These are phyloP conservation scores for Zanthoxylum bungeanum DNA, from an alignment of 345 rosid species.

Conservation along the genomic window DNA sequence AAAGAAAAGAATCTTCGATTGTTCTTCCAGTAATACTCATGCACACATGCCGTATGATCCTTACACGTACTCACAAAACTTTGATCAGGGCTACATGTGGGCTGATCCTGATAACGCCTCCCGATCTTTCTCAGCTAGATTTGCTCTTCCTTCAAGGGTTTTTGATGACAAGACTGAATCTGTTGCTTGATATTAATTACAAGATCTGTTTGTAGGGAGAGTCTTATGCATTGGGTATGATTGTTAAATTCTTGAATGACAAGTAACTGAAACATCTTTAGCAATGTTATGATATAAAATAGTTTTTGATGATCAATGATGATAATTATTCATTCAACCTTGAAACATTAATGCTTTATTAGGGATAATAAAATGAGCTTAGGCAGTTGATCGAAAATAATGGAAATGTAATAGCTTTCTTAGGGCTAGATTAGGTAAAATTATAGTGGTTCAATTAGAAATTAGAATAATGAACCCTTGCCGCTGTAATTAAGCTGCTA, in stretches of 20 bases:
- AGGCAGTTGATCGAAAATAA: conserved; percentile 7
- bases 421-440: not conserved
- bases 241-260: not conserved
- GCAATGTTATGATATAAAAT: not conserved
- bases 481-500: not conserved
- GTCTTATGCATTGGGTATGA: too few relatives aligned
- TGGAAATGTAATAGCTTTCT: not conserved
- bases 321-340: not conserved
- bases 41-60: conserved; percentile 37
- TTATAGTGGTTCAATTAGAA: not conserved
- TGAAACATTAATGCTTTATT: conserved; percentile 10
- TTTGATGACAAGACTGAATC: conserved; percentile 11
- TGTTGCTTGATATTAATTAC: not conserved
- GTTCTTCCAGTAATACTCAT: conserved; percentile 1
- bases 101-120: conserved; percentile 31
- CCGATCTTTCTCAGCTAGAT: conserved; percentile 45
- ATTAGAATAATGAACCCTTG: not conserved
- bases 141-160: conserved; percentile 36
- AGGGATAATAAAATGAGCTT: conserved; percentile 1
- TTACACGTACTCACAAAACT: conserved; percentile 33
- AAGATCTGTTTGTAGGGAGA: too few relatives aligned
- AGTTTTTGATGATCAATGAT: not conserved
- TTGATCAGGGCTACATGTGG: conserved; percentile 34
- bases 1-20: conserved; percentile 22
- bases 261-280: not conserved